Base-by-base conservation (phyloP, 2,329 filamentous ascomycete genomes). In the Cladobotryum mycophilum region DNA sequence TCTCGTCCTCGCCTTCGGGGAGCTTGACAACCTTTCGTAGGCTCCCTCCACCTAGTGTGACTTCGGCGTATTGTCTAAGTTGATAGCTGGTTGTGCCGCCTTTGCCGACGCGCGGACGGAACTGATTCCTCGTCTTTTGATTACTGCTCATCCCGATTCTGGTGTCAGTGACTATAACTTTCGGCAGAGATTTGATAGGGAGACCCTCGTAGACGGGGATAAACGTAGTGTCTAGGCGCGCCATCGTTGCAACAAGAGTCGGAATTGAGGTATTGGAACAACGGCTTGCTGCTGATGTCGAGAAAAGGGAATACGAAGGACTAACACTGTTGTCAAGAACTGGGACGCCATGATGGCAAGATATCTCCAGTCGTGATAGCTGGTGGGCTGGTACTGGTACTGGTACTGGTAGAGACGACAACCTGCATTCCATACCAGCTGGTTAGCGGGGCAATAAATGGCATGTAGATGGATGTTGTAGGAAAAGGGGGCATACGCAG, bases 61-160 rank as follows among this genome's bases (percentile, higher is more conserved):
- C 93, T 70, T 99, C 95, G 47, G 93, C 93, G 78, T 97, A 99
- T 70, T 99, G 93, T 70, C 93, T 86, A 60, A 99, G 78, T 72
- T 97, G 93, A 75, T 95, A 95, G 80, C 77, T 81, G 22, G 79
- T 95, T 61, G 83, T 88, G 48, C 89, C 95, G 52, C 91, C 90
- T 69, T 93, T 95, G 64, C 85, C 86, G 55, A 86, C 86, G 63
- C 91, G 88, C 36, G 92, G 89, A 66, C 91, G 89, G 76, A 97
- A 97, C 60, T 93, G 88, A 64, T 88, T 90, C 70, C 88, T 84
- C 60, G 88, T 89, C 64, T 90, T 86, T 68, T 90, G 85, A 74
- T 93, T 93, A 60, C 89, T 93, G 65, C 65, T 55, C 20, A 53
- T 45, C 22, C 57, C 42, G 43, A 44, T 56, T 22, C 58, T 54